phyloP scores from a whole-genome alignment of 805 yeast genomes.

The Cyberlindnera japonica region DNA sequence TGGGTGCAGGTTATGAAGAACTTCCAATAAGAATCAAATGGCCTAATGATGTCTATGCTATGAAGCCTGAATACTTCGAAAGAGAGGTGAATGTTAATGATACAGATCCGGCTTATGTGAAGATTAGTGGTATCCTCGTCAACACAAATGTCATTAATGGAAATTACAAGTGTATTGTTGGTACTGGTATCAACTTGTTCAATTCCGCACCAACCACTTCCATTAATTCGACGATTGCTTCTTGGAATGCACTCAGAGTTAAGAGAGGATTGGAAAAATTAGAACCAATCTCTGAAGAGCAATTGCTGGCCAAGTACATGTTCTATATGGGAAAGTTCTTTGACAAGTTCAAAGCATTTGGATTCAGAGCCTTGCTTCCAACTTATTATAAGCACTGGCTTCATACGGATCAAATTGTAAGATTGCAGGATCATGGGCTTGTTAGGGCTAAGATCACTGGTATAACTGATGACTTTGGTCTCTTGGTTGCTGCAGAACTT shows the following conservation, averaged over 20 bases:
- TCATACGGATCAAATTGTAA: slow-evolving; percentile 72
- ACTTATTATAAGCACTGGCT: slow-evolving; percentile 85
- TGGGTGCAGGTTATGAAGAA: slow-evolving; percentile 60
- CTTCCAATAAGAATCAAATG: slow-evolving; percentile 84
- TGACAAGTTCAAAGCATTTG: slow-evolving; percentile 53
- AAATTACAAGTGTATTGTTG: slow-evolving; percentile 66
- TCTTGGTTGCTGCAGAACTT: slow-evolving; percentile 71
- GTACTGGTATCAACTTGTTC: slow-evolving; percentile 81
- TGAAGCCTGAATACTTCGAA: slow-evolving; percentile 58
- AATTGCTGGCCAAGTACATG: slow-evolving; percentile 64
- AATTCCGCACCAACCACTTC: slow-evolving; percentile 94
- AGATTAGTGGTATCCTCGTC: slow-evolving; percentile 80
- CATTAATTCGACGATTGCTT: slow-evolving; percentile 61
- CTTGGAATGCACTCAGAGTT: slow-evolving; percentile 52
- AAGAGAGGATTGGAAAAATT: slow-evolving; percentile 33
- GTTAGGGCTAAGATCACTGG: slow-evolving; percentile 68
- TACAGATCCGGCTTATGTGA: slow-evolving; percentile 63
- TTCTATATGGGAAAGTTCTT: slow-evolving; percentile 62
- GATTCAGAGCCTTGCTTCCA: slow-evolving; percentile 63
- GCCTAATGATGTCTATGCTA: slow-evolving; percentile 91
- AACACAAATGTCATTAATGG: slow-evolving; percentile 67
- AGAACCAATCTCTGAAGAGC: slow-evolving; percentile 36
- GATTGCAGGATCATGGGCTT: slow-evolving; percentile 50
- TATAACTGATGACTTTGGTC: slow-evolving; percentile 80
- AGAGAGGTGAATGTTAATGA: slow-evolving; percentile 41